Conservation (phyloP, 2,329 filamentous ascomycete genomes). For the Aspergillus sp. region DNA sequence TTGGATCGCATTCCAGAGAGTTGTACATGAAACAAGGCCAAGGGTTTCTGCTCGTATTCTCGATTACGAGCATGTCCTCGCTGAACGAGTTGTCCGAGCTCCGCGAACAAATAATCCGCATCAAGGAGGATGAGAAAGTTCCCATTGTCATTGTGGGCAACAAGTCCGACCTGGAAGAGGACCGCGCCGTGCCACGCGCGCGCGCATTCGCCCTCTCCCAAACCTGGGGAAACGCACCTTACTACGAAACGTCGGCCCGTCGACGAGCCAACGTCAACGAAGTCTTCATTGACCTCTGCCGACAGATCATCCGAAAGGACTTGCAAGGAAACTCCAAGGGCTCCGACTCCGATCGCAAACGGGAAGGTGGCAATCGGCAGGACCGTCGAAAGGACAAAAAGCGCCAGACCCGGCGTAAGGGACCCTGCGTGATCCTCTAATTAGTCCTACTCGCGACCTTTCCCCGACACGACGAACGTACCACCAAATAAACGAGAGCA, state of each 20-base stretch:
- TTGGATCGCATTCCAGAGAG: slow-evolving; percentile 54
- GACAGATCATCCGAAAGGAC: slow-evolving; percentile 78
- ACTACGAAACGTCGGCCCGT: slow-evolving; percentile 86
- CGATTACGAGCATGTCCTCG: slow-evolving; percentile 83
- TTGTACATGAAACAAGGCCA: slow-evolving; percentile 93
- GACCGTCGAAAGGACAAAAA: slow-evolving; percentile 38
- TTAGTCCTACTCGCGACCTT: not conserved
- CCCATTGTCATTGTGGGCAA: slow-evolving; percentile 91
- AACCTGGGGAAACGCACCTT: slow-evolving; percentile 80
- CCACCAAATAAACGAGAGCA: not conserved
- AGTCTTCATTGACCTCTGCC: slow-evolving; percentile 80
- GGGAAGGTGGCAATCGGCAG: slow-evolving; percentile 36
- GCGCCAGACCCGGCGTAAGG: slow-evolving; percentile 35
- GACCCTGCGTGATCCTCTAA: slow-evolving; percentile 44
- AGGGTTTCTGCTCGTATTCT: slow-evolving; percentile 89
- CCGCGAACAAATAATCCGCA: slow-evolving; percentile 85
- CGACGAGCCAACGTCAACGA: slow-evolving; percentile 86
- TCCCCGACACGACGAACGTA: not conserved
- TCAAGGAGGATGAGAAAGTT: slow-evolving; percentile 83
- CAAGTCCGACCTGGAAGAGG: slow-evolving; percentile 87
- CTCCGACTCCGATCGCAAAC: slow-evolving; percentile 32
- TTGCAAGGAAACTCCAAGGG: slow-evolving; percentile 39
- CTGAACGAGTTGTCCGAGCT: slow-evolving; percentile 77
- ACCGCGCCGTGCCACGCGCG: slow-evolving; percentile 73
- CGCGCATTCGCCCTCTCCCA: slow-evolving; percentile 84